Conservation (phyloP, 768 basidiomycete genomes). For the Obba rivulosa region DNA sequence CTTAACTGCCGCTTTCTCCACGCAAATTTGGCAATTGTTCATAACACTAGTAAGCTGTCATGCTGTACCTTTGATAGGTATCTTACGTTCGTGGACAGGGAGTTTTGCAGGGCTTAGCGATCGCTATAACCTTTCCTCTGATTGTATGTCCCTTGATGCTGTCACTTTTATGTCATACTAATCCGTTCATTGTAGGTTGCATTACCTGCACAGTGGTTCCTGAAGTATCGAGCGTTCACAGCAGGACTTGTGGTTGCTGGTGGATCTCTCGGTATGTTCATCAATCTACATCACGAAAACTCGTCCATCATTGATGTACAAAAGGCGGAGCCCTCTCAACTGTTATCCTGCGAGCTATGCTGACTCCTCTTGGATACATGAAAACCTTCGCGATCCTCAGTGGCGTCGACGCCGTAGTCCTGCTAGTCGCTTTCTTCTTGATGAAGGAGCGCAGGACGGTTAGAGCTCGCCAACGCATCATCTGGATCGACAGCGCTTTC, state of each 20-base stretch:
- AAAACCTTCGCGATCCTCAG: slow-evolving; percentile 28
- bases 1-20: slow-evolving; percentile 27
- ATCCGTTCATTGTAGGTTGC: slow-evolving; percentile 7
- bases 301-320: not conserved
- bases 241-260: slow-evolving; percentile 16
- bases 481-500: slow-evolving; percentile 18
- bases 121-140: slow-evolving; percentile 12
- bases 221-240: slow-evolving; percentile 11
- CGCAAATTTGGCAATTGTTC: slow-evolving; percentile 27
- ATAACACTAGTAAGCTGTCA: slow-evolving; percentile 23
- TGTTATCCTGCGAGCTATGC: slow-evolving; percentile 10
- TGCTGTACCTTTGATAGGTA: not conserved
- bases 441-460: slow-evolving; percentile 24
- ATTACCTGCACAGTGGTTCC: slow-evolving; percentile 17
- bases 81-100: slow-evolving; percentile 20
- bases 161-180: not conserved
- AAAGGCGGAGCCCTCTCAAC: slow-evolving; percentile 14
- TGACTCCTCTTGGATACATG: slow-evolving; percentile 25
- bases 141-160: slow-evolving; percentile 5
- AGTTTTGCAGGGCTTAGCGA: slow-evolving; percentile 22
- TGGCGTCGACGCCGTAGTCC: slow-evolving; percentile 21
- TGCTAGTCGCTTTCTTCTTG: slow-evolving; percentile 24
- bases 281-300: not conserved
- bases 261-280: slow-evolving; percentile 11
- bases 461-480: slow-evolving; percentile 5